phyloP scores from a whole-genome alignment of 768 basidiomycete species.

The Leccinum disarticulatum region DNA sequence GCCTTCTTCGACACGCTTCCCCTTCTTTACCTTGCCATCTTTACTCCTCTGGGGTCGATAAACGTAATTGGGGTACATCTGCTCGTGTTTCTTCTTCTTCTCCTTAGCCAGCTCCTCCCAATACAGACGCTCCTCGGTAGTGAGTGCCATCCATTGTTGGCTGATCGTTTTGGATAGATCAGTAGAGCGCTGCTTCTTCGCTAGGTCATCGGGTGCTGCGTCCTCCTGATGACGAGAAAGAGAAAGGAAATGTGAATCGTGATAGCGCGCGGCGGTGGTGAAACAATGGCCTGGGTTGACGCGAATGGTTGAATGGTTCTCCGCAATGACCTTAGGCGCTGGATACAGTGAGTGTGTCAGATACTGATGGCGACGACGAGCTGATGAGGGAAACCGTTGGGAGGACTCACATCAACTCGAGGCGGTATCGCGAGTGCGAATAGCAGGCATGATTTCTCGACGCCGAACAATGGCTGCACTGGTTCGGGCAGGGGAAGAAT shows the following conservation, averaged over 20 bases:
- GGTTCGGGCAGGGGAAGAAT: slow-evolving; percentile 35
- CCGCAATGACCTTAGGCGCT: slow-evolving; percentile 79
- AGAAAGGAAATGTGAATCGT: slow-evolving; percentile 38
- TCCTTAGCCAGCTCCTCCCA: slow-evolving; percentile 80
- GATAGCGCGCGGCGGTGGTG: slow-evolving; percentile 53
- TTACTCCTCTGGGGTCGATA: slow-evolving; percentile 71
- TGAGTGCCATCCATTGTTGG: slow-evolving; percentile 73
- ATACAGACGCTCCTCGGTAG: slow-evolving; percentile 61
- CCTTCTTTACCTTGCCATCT: slow-evolving; percentile 48
- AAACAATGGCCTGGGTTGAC: slow-evolving; percentile 54
- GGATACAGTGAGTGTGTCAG: slow-evolving; percentile 20
- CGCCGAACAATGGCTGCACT: slow-evolving; percentile 36
- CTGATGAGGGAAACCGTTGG: neutral
- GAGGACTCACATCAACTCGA: slow-evolving; percentile 41
- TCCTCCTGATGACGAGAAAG: slow-evolving; percentile 46
- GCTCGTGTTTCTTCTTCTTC: slow-evolving; percentile 78
- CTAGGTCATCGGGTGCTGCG: slow-evolving; percentile 35
- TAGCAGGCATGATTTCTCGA: slow-evolving; percentile 47
- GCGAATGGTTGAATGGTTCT: slow-evolving; percentile 40
- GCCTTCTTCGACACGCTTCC: slow-evolving; percentile 38
- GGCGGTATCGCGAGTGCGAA: slow-evolving; percentile 41
- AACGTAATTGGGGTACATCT: slow-evolving; percentile 73
- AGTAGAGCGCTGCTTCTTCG: slow-evolving; percentile 73
- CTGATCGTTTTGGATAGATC: slow-evolving; percentile 82
- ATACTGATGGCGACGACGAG: neutral